These are phyloP conservation scores for Yamadazyma atlantica DNA, from an alignment of 1,139 yeast species.

Conservation along the genomic window DNA sequence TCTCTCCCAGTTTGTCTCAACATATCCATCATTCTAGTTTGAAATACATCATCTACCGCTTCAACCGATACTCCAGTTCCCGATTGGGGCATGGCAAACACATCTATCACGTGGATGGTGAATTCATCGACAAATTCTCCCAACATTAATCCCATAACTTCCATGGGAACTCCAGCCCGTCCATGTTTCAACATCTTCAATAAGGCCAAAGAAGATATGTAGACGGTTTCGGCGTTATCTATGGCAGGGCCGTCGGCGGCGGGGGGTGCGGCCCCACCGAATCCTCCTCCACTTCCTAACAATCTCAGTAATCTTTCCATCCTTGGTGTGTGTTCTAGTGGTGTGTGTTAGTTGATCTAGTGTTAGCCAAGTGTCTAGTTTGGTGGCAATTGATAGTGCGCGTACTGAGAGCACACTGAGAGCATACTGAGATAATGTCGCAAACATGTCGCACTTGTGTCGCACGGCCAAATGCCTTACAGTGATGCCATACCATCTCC, in stretches of 20 bases:
- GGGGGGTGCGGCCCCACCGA: slow-evolving; percentile 50
- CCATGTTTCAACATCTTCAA: slow-evolving; percentile 98
- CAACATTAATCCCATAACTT: slow-evolving; percentile 98
- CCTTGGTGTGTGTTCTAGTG: not conserved
- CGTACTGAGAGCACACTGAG: too few relatives aligned
- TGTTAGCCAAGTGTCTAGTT: too few relatives aligned
- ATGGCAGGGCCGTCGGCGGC: slow-evolving; percentile 76
- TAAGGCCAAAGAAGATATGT: slow-evolving; percentile 91
- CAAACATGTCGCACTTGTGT: not conserved
- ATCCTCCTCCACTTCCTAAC: slow-evolving; percentile 60
- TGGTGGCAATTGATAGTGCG: slow-evolving; percentile 3
- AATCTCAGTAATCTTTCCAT: slow-evolving; percentile 81
- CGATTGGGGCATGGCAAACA: slow-evolving; percentile 98
- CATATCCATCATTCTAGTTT: slow-evolving; percentile 99
- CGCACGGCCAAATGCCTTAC: not conserved
- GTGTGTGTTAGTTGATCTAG: not conserved
- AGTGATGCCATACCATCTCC: not conserved
- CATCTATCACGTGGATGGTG: slow-evolving; percentile 96
- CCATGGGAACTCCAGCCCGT: slow-evolving; percentile 99
- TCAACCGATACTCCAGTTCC: slow-evolving; percentile 99
- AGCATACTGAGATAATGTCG: too few relatives aligned
- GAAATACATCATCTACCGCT: slow-evolving; percentile 98
- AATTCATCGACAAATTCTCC: slow-evolving; percentile 98
- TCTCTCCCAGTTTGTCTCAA: slow-evolving; percentile 97
- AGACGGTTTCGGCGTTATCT: slow-evolving; percentile 94